Conservation (phyloP, 345 rosid genomes). For the Ricinus communis region DNA sequence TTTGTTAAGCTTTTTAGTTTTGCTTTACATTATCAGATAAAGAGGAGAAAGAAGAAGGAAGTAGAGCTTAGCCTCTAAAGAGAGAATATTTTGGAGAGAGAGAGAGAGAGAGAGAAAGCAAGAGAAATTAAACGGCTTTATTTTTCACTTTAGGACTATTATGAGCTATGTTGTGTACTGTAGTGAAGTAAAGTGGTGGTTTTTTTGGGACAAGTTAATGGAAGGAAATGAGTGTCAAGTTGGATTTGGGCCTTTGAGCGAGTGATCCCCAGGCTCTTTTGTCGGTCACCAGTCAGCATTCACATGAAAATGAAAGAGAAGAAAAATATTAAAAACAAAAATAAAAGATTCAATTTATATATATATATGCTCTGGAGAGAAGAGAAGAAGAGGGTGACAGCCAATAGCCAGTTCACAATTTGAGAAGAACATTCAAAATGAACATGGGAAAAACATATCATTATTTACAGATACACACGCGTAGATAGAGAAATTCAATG, state of each 20-base stretch:
- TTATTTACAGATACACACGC: too few species aligned
- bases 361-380: too few species aligned
- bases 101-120: neutral
- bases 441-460: too few species aligned
- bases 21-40: constrained; percentile 43
- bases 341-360: neutral
- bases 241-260: neutral
- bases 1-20: neutral
- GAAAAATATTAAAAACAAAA: too few species aligned
- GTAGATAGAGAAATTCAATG: too few species aligned
- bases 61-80: constrained; percentile 16
- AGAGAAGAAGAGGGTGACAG: constrained; percentile 32
- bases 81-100: constrained; percentile 5
- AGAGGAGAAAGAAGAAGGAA: neutral
- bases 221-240: neutral
- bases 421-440: too few species aligned
- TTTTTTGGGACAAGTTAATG: neutral
- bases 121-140: constrained; percentile 29
- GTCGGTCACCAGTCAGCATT: constrained; percentile 40
- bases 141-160: neutral
- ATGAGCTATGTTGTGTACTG: neutral
- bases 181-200: neutral
- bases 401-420: constrained; percentile 37
- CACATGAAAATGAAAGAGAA: neutral
- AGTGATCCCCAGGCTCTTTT: neutral